Evolutionary conservation across 805 yeast genomes (phyloP), one percentile per base, ranked within the genome.

Genomic region (Candida fluviatilis): DNA sequence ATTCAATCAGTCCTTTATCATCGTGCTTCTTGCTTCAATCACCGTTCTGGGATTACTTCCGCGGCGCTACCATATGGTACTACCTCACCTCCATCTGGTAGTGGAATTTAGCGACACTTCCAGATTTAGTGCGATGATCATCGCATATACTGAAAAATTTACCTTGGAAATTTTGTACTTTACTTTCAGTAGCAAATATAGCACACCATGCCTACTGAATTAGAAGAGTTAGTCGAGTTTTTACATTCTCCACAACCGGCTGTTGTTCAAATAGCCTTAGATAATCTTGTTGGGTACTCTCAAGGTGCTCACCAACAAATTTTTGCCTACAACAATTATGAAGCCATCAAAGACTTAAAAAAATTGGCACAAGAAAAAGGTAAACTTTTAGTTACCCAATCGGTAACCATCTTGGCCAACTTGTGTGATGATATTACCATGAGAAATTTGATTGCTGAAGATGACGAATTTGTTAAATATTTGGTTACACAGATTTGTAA

Each of bases 241-340:
- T 69, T 90, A 43, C 96, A 86, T 57, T 78, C 91, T 5, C 82
- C 85, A 1, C 87, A 84, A 54, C 81, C 84, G 2, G 82, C 83
- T 8, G 85, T 88, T 23, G 78, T 83, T 42, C 87, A 82, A 49
- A 82, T 89, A 40, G 97, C 97, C 0, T 67, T 90, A 34, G 93
- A 85, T 51, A 81, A 88, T 56, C 60, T 89, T 38, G 88, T 87
- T 10, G 95, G 90, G 2, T 86, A 73, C 57, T 82, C 95, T 7
- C 77, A 80, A 33, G 91, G 91, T 6, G 70, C 81, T 2, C 76
- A 80, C 25, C 78, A 76, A 36, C 64, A 68, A 26, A 68, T 87
- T 21, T 91, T 91, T 66, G 73, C 76, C 44, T 75, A 79, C 52
- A 80, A 87, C 54, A 75, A 84, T 50, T 80, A 70, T 53, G 74